Conservation (phyloP, 2,329 filamentous ascomycete genomes). For the Hirsutella thompsonii region DNA sequence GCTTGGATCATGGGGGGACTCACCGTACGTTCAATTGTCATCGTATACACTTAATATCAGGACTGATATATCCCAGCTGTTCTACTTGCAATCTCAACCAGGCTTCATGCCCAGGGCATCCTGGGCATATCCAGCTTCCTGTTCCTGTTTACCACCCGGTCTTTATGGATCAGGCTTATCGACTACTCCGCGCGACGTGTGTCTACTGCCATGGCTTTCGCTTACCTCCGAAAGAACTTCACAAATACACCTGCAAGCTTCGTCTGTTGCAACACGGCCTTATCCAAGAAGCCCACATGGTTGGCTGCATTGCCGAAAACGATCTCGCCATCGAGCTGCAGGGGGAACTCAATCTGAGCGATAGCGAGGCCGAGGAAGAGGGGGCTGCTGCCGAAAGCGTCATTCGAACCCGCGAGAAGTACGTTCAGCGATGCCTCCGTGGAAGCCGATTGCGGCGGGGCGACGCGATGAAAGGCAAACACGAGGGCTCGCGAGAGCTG, state of each 20-base stretch:
- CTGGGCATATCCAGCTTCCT: constrained; percentile 89
- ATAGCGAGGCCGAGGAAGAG: constrained; percentile 52
- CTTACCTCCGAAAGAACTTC: constrained; percentile 62
- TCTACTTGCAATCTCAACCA: constrained; percentile 81
- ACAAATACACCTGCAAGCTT: constrained; percentile 72
- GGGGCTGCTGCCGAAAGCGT: constrained; percentile 41
- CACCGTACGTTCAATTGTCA: constrained; percentile 42
- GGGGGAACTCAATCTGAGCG: constrained; percentile 26
- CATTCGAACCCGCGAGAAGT: constrained; percentile 43
- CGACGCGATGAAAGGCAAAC: constrained; percentile 52
- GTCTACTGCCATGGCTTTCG: constrained; percentile 82
- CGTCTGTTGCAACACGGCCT: constrained; percentile 77
- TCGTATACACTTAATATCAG: constrained; percentile 3
- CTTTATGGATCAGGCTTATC: constrained; percentile 84
- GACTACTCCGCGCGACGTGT: constrained; percentile 76
- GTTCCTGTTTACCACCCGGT: constrained; percentile 92
- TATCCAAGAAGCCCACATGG: constrained; percentile 50
- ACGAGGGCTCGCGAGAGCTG: constrained; percentile 69
- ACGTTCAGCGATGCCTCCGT: constrained; percentile 61
- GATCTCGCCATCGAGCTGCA: constrained; percentile 23
- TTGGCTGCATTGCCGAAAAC: constrained; percentile 38
- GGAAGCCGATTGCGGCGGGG: constrained; percentile 36
- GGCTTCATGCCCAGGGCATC: constrained; percentile 77
- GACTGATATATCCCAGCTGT: constrained; percentile 44
- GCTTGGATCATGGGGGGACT: constrained; percentile 78